Evolutionary conservation across 129 eudicot species (phyloP).

Genomic region (Lonicera japonica): DNA sequence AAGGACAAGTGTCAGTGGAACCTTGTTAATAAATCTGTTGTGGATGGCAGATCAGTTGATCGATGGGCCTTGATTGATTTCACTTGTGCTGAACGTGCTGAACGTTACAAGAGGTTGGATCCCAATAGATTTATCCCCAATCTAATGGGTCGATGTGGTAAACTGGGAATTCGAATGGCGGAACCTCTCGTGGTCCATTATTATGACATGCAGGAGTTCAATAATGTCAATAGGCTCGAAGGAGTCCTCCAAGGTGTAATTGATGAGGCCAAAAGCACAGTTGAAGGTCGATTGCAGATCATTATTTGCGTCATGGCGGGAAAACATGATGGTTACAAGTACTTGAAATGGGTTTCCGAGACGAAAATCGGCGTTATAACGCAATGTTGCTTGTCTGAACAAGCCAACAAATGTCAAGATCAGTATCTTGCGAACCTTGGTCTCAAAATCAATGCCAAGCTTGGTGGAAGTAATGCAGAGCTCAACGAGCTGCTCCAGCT

Average conservation of each 20-base stretch:
- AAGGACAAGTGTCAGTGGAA: conserved; percentile 56
- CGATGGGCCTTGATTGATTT: conserved; percentile 80
- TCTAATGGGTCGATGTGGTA: conserved; percentile 29
- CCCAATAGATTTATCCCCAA: conserved; percentile 21
- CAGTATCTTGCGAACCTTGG: conserved; percentile 66
- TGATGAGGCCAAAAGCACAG: conserved; percentile 4
- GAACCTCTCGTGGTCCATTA: conserved; percentile 21
- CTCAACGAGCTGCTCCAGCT: conserved; percentile 32
- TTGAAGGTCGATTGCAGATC: conserved; percentile 26
- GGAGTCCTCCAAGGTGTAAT: conserved; percentile 22
- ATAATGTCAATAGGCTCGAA: conserved; percentile 10
- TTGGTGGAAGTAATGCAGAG: conserved; percentile 72
- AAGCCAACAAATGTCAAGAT: conserved; percentile 38
- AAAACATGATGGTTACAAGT: conserved; percentile 50
- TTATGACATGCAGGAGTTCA: conserved; percentile 24
- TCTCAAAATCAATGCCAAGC: conserved; percentile 74
- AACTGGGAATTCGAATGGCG: conserved; percentile 38
- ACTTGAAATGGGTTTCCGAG: conserved; percentile 60
- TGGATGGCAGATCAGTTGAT: conserved; percentile 37
- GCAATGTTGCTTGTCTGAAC: conserved; percentile 49
- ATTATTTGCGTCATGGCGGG: conserved; percentile 55
- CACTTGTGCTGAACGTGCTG: conserved; percentile 15
- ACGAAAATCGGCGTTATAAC: conserved; percentile 62
- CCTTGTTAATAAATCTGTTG: conserved; percentile 43
- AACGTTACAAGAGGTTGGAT: conserved; percentile 7